Conservation (phyloP, 2,329 filamentous ascomycete species). For the Nigrospora oryzae region DNA sequence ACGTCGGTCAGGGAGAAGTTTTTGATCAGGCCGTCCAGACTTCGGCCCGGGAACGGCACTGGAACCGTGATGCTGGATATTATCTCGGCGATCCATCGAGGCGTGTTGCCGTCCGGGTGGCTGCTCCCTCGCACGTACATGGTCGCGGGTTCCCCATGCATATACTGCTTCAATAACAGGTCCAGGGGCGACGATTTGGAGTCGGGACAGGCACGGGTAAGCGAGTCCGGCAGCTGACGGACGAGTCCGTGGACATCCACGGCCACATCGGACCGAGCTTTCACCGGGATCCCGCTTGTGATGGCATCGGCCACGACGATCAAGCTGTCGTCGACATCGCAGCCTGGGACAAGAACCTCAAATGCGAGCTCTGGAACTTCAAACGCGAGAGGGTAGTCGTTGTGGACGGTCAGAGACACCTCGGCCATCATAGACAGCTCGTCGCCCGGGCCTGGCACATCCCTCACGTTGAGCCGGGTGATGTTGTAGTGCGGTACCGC, state of each 20-base stretch:
- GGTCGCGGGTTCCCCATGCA: conserved; percentile 69
- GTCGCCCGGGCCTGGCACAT: conserved; percentile 47
- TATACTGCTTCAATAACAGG: conserved; percentile 68
- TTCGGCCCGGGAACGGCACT: conserved; percentile 73
- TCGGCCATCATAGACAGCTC: conserved; percentile 70
- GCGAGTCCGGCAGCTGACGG: conserved; percentile 60
- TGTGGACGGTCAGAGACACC: conserved; percentile 62
- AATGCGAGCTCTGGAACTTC: conserved; percentile 75
- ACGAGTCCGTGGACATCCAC: conserved; percentile 67
- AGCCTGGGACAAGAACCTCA: conserved; percentile 78
- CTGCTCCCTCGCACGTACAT: conserved; percentile 77
- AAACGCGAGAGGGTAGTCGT: conserved; percentile 71
- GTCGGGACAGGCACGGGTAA: conserved; percentile 68
- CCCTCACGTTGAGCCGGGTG: conserved; percentile 68
- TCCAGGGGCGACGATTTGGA: conserved; percentile 78
- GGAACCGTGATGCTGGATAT: conserved; percentile 76
- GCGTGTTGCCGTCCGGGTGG: conserved; percentile 57
- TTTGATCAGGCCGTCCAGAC: conserved; percentile 74
- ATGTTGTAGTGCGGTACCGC: conserved; percentile 76
- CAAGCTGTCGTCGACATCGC: conserved; percentile 58
- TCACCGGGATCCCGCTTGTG: conserved; percentile 58
- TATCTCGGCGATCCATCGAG: conserved; percentile 74
- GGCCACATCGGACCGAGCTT: conserved; percentile 58
- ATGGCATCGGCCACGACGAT: conserved; percentile 73
- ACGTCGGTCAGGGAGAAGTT: conserved; percentile 84